Percentiles rank a stretch among this genome's conserved stretches.
These are phyloP conservation scores for Aspergillus puulaauensis DNA, from an alignment of 2,329 filamentous ascomycete genomes.

Conservation along the genomic window DNA sequence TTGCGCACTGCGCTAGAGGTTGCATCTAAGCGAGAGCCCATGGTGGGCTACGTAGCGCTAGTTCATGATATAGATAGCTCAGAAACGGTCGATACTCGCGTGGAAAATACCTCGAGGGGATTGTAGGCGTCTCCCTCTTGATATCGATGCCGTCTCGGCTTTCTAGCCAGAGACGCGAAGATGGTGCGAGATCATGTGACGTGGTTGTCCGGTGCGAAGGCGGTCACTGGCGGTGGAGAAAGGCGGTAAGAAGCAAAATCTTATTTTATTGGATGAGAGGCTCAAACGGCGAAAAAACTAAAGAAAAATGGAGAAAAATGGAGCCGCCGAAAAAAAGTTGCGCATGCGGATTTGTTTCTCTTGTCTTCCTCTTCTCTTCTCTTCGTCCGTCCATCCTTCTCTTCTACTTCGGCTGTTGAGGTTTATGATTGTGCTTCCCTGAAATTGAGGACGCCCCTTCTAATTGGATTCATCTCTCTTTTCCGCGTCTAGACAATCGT, in stretches of 20 bases:
- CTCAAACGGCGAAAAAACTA: constrained; percentile 18
- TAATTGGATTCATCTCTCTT: not conserved
- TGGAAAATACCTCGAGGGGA: not conserved
- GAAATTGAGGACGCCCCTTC: not conserved
- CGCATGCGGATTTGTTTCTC: constrained; percentile 4
- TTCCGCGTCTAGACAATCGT: constrained; percentile 4
- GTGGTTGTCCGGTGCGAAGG: not conserved
- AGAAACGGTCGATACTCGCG: not conserved
- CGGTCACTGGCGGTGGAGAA: constrained; percentile 1
- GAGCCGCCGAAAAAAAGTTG: constrained; percentile 11
- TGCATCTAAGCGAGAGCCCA: constrained; percentile 63
- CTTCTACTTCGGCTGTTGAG: constrained; percentile 6
- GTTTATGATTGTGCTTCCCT: not conserved
- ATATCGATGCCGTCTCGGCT: not conserved
- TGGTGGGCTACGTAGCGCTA: constrained; percentile 34
- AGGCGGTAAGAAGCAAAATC: not conserved
- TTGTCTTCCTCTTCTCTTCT: constrained; percentile 9
- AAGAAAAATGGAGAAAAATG: constrained; percentile 13
- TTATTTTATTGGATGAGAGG: constrained; percentile 7
- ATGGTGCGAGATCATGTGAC: constrained; percentile 16
- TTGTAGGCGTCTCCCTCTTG: not conserved
- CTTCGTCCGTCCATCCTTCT: not conserved
- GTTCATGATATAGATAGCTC: constrained; percentile 17
- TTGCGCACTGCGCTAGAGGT: constrained; percentile 62
- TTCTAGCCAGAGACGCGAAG: constrained; percentile 1